Conservation (phyloP, 192 early-diverging fungal species). For the Coemansia reversa region DNA sequence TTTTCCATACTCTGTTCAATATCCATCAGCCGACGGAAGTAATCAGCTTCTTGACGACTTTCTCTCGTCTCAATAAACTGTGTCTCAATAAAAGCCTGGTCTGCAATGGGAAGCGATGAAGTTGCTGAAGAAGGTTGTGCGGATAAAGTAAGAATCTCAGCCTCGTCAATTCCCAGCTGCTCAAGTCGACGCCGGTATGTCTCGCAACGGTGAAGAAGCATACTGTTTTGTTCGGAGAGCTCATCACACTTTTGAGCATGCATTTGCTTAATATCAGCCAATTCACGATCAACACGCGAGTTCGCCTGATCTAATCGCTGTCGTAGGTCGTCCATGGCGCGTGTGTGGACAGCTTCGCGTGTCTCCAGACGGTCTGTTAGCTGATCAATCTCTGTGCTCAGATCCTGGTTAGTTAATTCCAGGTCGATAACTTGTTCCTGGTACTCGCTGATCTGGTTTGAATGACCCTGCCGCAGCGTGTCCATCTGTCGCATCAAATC, state of each 20-base stretch:
- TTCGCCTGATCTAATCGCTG: conserved; percentile 21
- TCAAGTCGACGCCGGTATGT: conserved; percentile 24
- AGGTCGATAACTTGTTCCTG: conserved; percentile 52
- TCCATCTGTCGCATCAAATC: conserved; percentile 53
- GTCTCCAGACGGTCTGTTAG: conserved; percentile 16
- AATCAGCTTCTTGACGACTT: conserved; percentile 47
- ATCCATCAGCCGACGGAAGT: conserved; percentile 52
- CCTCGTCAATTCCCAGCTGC: conserved; percentile 20
- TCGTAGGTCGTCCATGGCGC: conserved; percentile 29
- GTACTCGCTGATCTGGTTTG: conserved; percentile 50
- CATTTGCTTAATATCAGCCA: conserved; percentile 41
- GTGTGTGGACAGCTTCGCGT: conserved; percentile 21
- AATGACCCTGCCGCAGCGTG: conserved; percentile 28
- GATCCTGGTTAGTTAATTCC: conserved; percentile 47
- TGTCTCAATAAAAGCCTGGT: conserved; percentile 49
- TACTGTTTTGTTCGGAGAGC: conserved; percentile 31
- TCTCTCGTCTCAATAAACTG: conserved; percentile 54
- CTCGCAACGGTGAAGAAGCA: conserved; percentile 29
- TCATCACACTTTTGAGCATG: conserved; percentile 48
- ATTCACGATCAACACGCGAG: conserved; percentile 36
- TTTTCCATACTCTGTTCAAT: conserved; percentile 55
- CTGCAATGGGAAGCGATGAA: conserved; percentile 18
- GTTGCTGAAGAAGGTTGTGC: background rate
- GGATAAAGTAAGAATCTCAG: conserved; percentile 33
- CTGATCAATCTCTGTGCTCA: conserved; percentile 37